A percentile compares a stretch with the other conserved stretches of the same genome.
These are phyloP conservation scores for Pulveroboletus sp. DNA, from an alignment of 768 basidiomycete species.

Conservation along the genomic window DNA sequence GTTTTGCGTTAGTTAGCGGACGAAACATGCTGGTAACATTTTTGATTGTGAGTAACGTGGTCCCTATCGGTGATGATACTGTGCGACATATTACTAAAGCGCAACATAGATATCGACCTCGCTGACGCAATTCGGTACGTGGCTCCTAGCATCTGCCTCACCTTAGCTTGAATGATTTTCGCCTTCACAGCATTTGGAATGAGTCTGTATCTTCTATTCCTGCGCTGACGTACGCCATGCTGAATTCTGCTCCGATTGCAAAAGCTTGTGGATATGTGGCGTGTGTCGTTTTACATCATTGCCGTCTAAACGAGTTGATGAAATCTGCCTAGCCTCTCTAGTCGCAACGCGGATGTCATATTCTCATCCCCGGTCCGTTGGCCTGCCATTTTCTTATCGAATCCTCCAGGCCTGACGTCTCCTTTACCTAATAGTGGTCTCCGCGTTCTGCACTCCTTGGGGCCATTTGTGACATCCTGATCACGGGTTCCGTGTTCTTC, in stretches of 20 bases:
- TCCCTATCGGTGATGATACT: background rate
- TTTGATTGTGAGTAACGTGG: constrained; percentile 4
- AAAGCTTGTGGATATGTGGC: background rate
- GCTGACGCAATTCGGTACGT: constrained; percentile 6
- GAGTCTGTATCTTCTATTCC: background rate
- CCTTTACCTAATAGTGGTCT: constrained; percentile 7
- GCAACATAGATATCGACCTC: background rate
- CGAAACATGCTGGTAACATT: background rate
- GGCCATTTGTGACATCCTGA: constrained; percentile 12
- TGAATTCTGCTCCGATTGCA: background rate
- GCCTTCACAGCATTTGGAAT: constrained; percentile 1
- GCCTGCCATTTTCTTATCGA: background rate
- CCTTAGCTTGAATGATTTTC: too few species aligned
- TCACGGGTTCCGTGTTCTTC: constrained; percentile 20
- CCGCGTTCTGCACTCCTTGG: constrained; percentile 27
- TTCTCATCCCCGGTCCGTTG: background rate
- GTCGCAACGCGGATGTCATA: background rate
- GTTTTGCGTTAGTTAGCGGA: background rate
- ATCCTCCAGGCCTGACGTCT: background rate
- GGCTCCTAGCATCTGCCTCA: too few species aligned
- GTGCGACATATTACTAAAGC: background rate
- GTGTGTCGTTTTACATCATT: background rate
- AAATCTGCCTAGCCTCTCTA: background rate
- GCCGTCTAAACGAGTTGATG: background rate
- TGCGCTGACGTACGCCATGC: background rate